Percentiles rank a stretch among this genome's conserved stretches.
These are phyloP conservation scores for Penicillium parvum DNA, from an alignment of 495 filamentous ascomycete species.

Conservation along the genomic window DNA sequence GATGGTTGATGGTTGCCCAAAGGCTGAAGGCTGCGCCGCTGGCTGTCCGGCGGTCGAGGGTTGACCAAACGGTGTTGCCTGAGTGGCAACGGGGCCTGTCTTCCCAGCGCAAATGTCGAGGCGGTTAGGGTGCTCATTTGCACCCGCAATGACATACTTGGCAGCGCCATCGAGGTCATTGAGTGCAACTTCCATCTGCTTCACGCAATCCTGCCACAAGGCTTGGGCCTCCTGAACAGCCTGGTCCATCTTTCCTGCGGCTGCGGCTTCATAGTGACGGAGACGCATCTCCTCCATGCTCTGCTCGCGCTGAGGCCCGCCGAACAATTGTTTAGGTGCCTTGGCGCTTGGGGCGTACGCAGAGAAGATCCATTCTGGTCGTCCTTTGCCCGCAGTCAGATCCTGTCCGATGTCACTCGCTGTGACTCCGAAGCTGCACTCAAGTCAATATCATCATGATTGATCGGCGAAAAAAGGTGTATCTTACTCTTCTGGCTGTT, in stretches of 20 bases:
- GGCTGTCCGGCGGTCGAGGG: slow-evolving; percentile 29
- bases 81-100: slow-evolving; percentile 19
- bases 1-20: slow-evolving; percentile 29
- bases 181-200: slow-evolving; percentile 64
- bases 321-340: slow-evolving; percentile 74
- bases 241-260: slow-evolving; percentile 56
- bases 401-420: slow-evolving; percentile 57
- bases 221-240: slow-evolving; percentile 63
- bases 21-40: slow-evolving; percentile 20
- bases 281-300: slow-evolving; percentile 79
- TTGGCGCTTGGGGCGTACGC: slow-evolving; percentile 69
- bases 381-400: slow-evolving; percentile 53
- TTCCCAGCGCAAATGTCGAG: slow-evolving; percentile 60
- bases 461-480: not conserved
- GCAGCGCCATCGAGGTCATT: slow-evolving; percentile 67
- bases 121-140: slow-evolving; percentile 75
- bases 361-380: slow-evolving; percentile 79
- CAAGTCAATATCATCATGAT: slow-evolving; percentile 14
- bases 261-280: slow-evolving; percentile 56
- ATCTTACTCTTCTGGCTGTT: slow-evolving; percentile 30
- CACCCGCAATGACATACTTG: slow-evolving; percentile 63
- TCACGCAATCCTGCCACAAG: slow-evolving; percentile 54
- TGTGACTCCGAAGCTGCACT: slow-evolving; percentile 46
- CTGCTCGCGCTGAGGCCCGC: slow-evolving; percentile 70
- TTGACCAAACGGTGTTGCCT: slow-evolving; percentile 28